Base-by-base conservation (phyloP, 257 asterid species). In the Penstemon eatonii region DNA sequence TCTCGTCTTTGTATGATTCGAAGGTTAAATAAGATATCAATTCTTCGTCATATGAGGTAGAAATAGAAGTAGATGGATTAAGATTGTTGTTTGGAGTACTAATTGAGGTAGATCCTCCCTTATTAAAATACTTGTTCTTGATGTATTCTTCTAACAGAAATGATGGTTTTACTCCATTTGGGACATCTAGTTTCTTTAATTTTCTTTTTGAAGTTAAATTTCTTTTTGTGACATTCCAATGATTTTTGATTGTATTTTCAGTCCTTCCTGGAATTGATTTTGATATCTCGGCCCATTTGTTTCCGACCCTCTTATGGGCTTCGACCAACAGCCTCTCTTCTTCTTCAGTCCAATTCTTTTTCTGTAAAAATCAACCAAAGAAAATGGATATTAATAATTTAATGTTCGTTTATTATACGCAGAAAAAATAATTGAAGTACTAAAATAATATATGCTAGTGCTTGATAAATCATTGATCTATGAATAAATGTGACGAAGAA, bases 231-330 rank as follows among this genome's bases (percentile, higher is more conserved):
- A 92, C 86, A 78, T 92, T 86, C 96, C 98, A 92, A 18, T 89
- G 98, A 52, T 92, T 92, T 69, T 92, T 92, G 7, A 92, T 88
- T 5, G 96, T 76, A 37, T 92, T 92, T 77, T 91, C 96, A 25
- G 91, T 85, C 72, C 98, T 77, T 13, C 90, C 98, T 0, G 88
- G 90, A 64, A 91, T 80, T 7, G 51, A 51, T 44, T 83, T 89
- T 0, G 96, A 92, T 19, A 91, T 91, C 65, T 82, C 90, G 0
- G 95, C 88, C 96, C 98, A 91, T 67, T 60, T 64, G 68, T 89
- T 91, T 25, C 95, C 93, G 42, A 84, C 58, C 59, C 58, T 70
- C 71, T 75, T 55, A 66, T 87, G 96, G 0, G 86, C 86, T 74
- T 80, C 86, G 0, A 87, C 78, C 33, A 91, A 71, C 76, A 78